Conservation (phyloP, 345 rosid species). For the Gossypium ekmanianum region DNA sequence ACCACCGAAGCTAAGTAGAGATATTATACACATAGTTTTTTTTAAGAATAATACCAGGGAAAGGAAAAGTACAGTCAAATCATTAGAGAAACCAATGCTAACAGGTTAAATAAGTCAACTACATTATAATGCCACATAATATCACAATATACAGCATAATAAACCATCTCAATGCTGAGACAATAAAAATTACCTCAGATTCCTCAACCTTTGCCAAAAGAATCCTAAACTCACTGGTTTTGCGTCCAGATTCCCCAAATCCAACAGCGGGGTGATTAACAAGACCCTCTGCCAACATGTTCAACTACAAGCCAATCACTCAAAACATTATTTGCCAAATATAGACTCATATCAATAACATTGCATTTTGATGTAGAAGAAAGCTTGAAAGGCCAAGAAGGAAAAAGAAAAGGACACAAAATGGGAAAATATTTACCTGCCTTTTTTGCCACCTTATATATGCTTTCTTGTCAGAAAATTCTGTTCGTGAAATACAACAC, state of each 20-base stretch:
- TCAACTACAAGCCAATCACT: slow-evolving; percentile 49
- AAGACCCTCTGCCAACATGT: slow-evolving; percentile 95
- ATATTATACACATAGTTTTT: background rate
- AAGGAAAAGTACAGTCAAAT: background rate
- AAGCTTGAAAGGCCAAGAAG: background rate
- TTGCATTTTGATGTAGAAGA: slow-evolving; percentile 17
- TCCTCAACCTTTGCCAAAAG: slow-evolving; percentile 92
- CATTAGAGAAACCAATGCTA: slow-evolving; percentile 1
- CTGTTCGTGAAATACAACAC: slow-evolving; percentile 84
- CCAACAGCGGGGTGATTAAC: slow-evolving; percentile 86
- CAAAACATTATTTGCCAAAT: slow-evolving; percentile 14
- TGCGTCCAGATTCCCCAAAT: slow-evolving; percentile 87
- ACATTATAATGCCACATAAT: slow-evolving; percentile 10
- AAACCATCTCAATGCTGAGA: slow-evolving; percentile 16
- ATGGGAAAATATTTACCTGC: slow-evolving; percentile 63
- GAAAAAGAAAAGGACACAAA: slow-evolving; percentile 11
- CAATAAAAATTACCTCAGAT: slow-evolving; percentile 62
- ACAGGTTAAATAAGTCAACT: background rate
- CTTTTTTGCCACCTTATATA: slow-evolving; percentile 98
- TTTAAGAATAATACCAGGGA: background rate
- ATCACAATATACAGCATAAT: slow-evolving; percentile 13
- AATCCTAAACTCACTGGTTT: slow-evolving; percentile 69
- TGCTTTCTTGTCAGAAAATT: slow-evolving; percentile 94
- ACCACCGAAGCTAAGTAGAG: background rate
- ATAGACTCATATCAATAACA: slow-evolving; percentile 19